These are phyloP conservation scores for Hysterium pulicare DNA, from an alignment of 2,329 filamentous ascomycete genomes.

Conservation along the genomic window DNA sequence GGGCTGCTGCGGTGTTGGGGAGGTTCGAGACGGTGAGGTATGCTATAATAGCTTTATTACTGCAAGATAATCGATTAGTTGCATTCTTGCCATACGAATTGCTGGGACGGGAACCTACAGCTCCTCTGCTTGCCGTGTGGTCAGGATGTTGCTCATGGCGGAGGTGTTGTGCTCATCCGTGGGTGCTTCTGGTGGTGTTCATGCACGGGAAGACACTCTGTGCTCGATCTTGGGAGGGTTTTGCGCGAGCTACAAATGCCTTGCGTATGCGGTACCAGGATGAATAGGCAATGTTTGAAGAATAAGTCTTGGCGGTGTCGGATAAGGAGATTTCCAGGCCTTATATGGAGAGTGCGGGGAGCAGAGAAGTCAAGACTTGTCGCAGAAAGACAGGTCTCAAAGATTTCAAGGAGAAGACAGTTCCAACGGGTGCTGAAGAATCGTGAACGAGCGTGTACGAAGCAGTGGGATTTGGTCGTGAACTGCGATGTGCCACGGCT, in stretches of 20 bases:
- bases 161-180: conserved; percentile 19
- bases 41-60: conserved; percentile 90
- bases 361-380: too few relatives aligned
- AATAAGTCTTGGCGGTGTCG: not conserved
- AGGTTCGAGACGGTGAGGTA: conserved; percentile 76
- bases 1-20: conserved; percentile 62
- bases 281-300: not conserved
- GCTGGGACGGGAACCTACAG: too few relatives aligned
- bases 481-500: not conserved
- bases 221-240: not conserved
- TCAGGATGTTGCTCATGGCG: conserved; percentile 72
- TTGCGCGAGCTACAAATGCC: not conserved
- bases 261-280: not conserved
- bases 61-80: too few relatives aligned
- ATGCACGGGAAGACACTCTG: conserved; percentile 18
- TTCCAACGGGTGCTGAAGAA: too few relatives aligned
- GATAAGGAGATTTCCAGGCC: not conserved
- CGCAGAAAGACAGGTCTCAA: too few relatives aligned
- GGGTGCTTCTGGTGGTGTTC: conserved; percentile 23
- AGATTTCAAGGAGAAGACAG: too few relatives aligned
- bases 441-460: too few relatives aligned
- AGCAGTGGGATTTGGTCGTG: not conserved
- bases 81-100: too few relatives aligned
- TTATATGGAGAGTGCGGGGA: too few relatives aligned
- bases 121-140: conserved; percentile 79